phyloP scores from a whole-genome alignment of 768 basidiomycete genomes.

The Termitomyces sp. region DNA sequence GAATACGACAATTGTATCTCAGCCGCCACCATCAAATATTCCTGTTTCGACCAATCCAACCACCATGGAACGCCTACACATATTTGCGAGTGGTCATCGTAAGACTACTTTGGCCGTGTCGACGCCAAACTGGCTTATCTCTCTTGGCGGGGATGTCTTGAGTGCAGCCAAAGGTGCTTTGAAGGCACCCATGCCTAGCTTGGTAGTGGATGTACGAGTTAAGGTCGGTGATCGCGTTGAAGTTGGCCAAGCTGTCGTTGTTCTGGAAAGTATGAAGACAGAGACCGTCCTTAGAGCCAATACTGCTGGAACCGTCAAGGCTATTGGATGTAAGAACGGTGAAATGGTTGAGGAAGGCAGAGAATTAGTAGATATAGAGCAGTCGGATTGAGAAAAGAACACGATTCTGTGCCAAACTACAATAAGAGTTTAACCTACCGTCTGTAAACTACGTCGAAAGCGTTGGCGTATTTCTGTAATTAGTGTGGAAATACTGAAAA shows the following conservation, averaged over 20 bases:
- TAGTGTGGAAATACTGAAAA: too few species aligned
- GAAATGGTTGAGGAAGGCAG: constrained; percentile 90
- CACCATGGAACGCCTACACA: constrained; percentile 69
- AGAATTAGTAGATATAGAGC: constrained; percentile 68
- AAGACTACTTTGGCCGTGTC: constrained; percentile 66
- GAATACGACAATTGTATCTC: constrained; percentile 71
- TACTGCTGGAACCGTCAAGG: constrained; percentile 59
- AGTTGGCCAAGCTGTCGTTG: constrained; percentile 74
- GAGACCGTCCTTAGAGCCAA: constrained; percentile 82
- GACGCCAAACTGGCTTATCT: constrained; percentile 64
- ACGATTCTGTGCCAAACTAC: background rate
- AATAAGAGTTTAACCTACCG: background rate
- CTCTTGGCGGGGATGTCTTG: constrained; percentile 55
- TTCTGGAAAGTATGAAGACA: constrained; percentile 97
- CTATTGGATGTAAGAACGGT: constrained; percentile 74
- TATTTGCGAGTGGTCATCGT: constrained; percentile 55
- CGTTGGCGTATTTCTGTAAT: background rate
- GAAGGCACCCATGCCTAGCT: constrained; percentile 88
- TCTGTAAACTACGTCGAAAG: background rate
- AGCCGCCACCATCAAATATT: constrained; percentile 46
- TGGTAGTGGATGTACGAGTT: constrained; percentile 86
- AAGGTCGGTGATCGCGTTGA: constrained; percentile 71
- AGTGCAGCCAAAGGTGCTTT: constrained; percentile 56
- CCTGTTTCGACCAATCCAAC: constrained; percentile 50
- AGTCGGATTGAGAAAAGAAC: constrained; percentile 10